Evolutionary conservation across 441 rosid genomes (phyloP).

Genomic region (Arabidopsis hybrid): DNA sequence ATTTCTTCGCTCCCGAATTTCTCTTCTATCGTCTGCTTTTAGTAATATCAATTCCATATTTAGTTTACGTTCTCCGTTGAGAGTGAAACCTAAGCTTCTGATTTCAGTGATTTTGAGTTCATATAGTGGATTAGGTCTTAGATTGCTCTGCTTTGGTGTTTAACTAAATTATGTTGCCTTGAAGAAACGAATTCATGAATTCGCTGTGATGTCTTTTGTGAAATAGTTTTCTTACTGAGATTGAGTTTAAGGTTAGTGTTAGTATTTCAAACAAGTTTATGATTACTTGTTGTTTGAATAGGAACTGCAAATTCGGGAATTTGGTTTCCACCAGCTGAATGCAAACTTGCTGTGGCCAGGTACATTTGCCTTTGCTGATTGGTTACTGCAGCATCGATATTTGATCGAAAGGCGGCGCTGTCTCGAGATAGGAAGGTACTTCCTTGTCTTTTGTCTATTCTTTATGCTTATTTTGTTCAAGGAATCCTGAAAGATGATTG

Average conservation of each 20-base stretch:
- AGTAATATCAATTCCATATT: background rate
- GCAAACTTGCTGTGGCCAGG: slow-evolving; percentile 99
- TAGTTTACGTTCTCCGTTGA: slow-evolving; percentile 11
- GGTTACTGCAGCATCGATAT: slow-evolving; percentile 66
- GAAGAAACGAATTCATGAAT: background rate
- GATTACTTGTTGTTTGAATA: slow-evolving; percentile 46
- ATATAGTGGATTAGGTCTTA: slow-evolving; percentile 22
- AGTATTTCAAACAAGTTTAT: background rate
- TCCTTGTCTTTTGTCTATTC: slow-evolving; percentile 5
- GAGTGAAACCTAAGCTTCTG: slow-evolving; percentile 6
- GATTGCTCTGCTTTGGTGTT: slow-evolving; percentile 4
- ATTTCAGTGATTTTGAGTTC: slow-evolving; percentile 1
- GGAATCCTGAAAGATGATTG: background rate
- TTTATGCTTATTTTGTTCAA: background rate
- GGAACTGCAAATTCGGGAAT: slow-evolving; percentile 82
- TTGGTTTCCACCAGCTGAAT: slow-evolving; percentile 88
- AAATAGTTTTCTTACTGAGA: background rate
- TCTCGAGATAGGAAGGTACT: slow-evolving; percentile 93
- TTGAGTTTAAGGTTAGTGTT: background rate
- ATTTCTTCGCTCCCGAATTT: background rate
- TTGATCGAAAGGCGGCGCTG: slow-evolving; percentile 61
- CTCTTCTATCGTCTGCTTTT: slow-evolving; percentile 9
- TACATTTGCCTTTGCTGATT: slow-evolving; percentile 87
- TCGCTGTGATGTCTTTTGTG: background rate
- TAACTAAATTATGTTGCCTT: slow-evolving; percentile 8